Percentiles rank a stretch among this genome's conserved stretches.
phyloP scores from a whole-genome alignment of 2,329 filamentous ascomycete genomes.

The Penicillium crustosum region DNA sequence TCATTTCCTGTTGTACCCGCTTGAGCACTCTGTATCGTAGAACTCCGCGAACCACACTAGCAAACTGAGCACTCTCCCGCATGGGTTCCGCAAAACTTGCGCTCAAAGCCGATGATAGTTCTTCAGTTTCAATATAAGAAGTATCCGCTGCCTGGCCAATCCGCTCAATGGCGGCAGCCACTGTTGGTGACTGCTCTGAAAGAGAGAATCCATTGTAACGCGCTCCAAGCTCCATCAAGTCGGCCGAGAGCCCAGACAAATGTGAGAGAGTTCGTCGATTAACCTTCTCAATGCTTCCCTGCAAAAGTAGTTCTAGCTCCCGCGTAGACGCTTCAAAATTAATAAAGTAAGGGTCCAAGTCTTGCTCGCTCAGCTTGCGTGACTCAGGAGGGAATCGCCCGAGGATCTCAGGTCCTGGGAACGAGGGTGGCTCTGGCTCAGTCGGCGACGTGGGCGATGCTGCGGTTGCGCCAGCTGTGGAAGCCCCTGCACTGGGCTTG shows the following conservation, averaged over 20 bases:
- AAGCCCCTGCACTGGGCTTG: constrained; percentile 56
- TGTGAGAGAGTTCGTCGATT: constrained; percentile 88
- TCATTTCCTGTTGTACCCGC: constrained; percentile 96
- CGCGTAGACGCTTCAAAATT: constrained; percentile 90
- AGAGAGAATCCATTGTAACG: constrained; percentile 95
- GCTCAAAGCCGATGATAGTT: constrained; percentile 81
- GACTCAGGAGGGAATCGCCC: constrained; percentile 80
- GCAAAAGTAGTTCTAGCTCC: constrained; percentile 82
- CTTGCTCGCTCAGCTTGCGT: constrained; percentile 76
- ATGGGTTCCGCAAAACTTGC: constrained; percentile 96
- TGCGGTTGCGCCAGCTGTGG: constrained; percentile 44
- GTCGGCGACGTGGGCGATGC: constrained; percentile 45
- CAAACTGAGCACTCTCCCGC: constrained; percentile 96
- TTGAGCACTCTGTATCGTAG: constrained; percentile 88
- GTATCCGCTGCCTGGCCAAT: constrained; percentile 92
- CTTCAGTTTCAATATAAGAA: constrained; percentile 93
- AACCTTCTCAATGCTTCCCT: constrained; percentile 94
- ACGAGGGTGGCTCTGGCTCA: constrained; percentile 56
- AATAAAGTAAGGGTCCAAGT: constrained; percentile 93
- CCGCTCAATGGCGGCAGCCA: constrained; percentile 90
- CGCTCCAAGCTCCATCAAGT: constrained; percentile 91
- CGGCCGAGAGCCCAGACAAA: constrained; percentile 76
- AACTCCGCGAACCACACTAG: constrained; percentile 85
- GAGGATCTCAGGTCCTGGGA: constrained; percentile 64
- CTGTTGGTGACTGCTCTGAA: constrained; percentile 83